These are phyloP conservation scores for Vanderwaltozyma verrucispora DNA, from an alignment of 805 yeast species.

Conservation along the genomic window DNA sequence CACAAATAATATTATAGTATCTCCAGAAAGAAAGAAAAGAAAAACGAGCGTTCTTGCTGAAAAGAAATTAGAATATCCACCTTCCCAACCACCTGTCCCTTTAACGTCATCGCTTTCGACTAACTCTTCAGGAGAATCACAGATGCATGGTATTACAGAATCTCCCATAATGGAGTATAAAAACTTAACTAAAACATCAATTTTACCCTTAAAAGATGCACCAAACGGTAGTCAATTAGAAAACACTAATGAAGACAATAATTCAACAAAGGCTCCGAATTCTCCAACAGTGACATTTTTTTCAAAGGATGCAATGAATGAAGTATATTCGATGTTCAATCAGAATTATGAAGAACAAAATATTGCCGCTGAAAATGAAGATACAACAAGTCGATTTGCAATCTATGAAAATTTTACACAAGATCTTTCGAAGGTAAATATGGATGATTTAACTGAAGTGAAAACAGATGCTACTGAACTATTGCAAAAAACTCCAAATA, in stretches of 20 bases:
- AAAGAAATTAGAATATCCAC: neutral
- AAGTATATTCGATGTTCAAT: slow-evolving; percentile 67
- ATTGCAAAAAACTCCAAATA: neutral
- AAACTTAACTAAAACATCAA: slow-evolving; percentile 28
- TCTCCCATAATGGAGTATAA: neutral
- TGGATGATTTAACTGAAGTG: slow-evolving; percentile 32
- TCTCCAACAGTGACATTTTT: slow-evolving; percentile 76
- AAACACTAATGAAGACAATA: slow-evolving; percentile 1
- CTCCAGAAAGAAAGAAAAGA: neutral
- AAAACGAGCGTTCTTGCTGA: neutral
- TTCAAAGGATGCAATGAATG: slow-evolving; percentile 66
- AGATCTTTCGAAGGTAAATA: slow-evolving; percentile 25
- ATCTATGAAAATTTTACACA: slow-evolving; percentile 29
- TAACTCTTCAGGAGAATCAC: neutral
- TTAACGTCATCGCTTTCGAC: neutral
- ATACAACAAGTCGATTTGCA: slow-evolving; percentile 19
- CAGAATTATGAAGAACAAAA: slow-evolving; percentile 24
- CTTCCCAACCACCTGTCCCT: slow-evolving; percentile 2
- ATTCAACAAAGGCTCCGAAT: slow-evolving; percentile 26
- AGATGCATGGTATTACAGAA: slow-evolving; percentile 2
- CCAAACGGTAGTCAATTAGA: neutral
- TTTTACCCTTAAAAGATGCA: slow-evolving; percentile 37
- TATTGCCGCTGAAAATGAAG: slow-evolving; percentile 16
- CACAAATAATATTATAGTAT: neutral
- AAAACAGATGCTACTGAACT: slow-evolving; percentile 3